Evolutionary conservation across 768 basidiomycete species (phyloP), one percentile per base, ranked within the genome.

Genomic region (Daedaleopsis nitida): DNA sequence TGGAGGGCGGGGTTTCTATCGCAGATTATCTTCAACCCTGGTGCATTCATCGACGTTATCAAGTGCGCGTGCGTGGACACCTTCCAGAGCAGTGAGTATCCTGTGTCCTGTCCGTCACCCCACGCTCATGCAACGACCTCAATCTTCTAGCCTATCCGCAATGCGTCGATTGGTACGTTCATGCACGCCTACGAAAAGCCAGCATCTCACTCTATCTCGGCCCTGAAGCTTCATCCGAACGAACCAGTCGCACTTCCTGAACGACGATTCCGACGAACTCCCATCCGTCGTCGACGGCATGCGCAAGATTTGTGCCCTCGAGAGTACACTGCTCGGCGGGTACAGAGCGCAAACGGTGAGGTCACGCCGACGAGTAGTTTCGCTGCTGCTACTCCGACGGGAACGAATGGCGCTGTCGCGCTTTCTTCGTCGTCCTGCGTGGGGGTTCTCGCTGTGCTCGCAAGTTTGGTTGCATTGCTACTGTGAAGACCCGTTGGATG

Each of bases 21-120:
- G 45, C 37, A 88, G 86, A 77, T 88, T 64, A 80, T 88, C 48
- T 83, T 83, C 66, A 86, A 87, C 63, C 87, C 87, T 1, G 81
- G 83, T 32, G 82, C 81, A 1, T 87, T 87, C 72, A 76, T 87
- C 62, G 78, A 81, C 65, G 77, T 85, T 48, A 86, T 88, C 68
- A 79, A 83, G 72, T 88, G 87, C 72, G 78, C 86, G 5, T 89
- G 88, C 68, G 75, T 79, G 3, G 77, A 80, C 49, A 77, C 80
- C 3, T 81, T 81, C 70, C 72, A 78, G 59, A 70, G 69, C 51
- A 62, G 68, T 69, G 21, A 60, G 66, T 53, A 3, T 5, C 37
- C 16, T 10, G 38, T 1, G 13, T 48, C 19, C 23, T 4, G 38
- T 43, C 16, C 11, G 14, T 21, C 4, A 6, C 21, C 5, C 21